These are phyloP conservation scores for Stephanodiscus minutulus DNA, from an alignment of 108 stramenopile genomes.

Conservation along the genomic window DNA sequence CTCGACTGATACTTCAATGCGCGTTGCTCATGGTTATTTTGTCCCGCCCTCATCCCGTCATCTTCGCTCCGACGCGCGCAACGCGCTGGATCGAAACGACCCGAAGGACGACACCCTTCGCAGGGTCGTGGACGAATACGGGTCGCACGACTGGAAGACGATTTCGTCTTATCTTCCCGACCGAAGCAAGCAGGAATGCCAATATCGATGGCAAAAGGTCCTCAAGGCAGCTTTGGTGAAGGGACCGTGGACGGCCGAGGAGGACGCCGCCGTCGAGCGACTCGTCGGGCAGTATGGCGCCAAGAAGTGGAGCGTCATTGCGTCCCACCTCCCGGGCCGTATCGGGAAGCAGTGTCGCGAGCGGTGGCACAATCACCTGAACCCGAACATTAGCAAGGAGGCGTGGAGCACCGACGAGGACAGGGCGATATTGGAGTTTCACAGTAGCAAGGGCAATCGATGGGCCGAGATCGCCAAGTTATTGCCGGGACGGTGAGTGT, in stretches of 20 bases:
- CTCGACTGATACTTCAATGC: neutral
- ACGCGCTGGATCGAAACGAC: neutral
- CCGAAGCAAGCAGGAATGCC: conserved; percentile 49
- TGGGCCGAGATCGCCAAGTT: conserved; percentile 95
- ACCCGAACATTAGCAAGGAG: conserved; percentile 89
- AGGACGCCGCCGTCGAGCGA: conserved; percentile 57
- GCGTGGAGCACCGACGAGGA: conserved; percentile 92
- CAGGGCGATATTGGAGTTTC: conserved; percentile 77
- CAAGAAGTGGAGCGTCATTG: conserved; percentile 67
- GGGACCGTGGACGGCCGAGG: conserved; percentile 73
- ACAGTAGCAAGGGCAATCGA: conserved; percentile 81
- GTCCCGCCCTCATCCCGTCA: neutral
- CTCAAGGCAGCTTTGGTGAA: conserved; percentile 55
- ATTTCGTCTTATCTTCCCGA: conserved; percentile 74
- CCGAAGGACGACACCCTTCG: conserved; percentile 33
- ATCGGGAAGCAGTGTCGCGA: conserved; percentile 99
- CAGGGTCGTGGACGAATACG: conserved; percentile 52
- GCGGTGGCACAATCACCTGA: conserved; percentile 99
- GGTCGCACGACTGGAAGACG: conserved; percentile 81
- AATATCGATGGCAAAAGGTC: conserved; percentile 46
- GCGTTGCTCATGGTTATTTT: neutral
- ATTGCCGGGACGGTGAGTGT: conserved; percentile 68
- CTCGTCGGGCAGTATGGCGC: conserved; percentile 40
- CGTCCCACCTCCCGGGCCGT: conserved; percentile 66
- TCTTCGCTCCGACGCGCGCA: neutral